Evolutionary conservation across 352 stramenopile species (phyloP).

Genomic region (Pythium oligandrum): DNA sequence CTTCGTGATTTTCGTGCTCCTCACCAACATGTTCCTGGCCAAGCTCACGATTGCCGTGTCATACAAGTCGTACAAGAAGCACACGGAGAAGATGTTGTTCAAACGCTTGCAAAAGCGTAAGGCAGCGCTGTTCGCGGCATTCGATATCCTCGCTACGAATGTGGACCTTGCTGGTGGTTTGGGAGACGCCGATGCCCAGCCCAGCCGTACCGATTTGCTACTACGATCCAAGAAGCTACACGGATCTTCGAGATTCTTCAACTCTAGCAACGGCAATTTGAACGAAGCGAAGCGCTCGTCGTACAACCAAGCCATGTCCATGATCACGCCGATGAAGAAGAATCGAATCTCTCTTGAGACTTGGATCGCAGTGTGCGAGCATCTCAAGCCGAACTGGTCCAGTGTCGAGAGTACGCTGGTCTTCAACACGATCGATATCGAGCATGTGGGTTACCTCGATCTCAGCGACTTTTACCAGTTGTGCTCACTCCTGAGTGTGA

Average conservation of each 20-base stretch:
- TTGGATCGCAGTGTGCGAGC: constrained; percentile 68
- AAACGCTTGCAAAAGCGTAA: constrained; percentile 85
- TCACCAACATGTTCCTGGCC: constrained; percentile 77
- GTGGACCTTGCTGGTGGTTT: constrained; percentile 29
- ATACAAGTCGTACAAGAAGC: constrained; percentile 83
- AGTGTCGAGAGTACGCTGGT: constrained; percentile 65
- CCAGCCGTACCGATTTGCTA: constrained; percentile 16
- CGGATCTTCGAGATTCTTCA: constrained; percentile 68
- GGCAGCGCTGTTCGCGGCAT: constrained; percentile 65
- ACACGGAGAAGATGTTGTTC: constrained; percentile 82
- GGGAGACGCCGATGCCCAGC: not conserved
- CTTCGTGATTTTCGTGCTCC: constrained; percentile 75
- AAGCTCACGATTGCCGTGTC: constrained; percentile 84
- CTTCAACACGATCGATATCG: constrained; percentile 75
- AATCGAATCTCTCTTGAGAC: constrained; percentile 60
- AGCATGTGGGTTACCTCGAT: constrained; percentile 56
- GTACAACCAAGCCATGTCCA: constrained; percentile 29
- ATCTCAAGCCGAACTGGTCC: constrained; percentile 73
- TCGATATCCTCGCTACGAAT: constrained; percentile 67
- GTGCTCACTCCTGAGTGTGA: constrained; percentile 68
- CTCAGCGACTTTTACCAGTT: constrained; percentile 75
- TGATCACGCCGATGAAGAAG: constrained; percentile 42
- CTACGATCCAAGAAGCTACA: constrained; percentile 33
- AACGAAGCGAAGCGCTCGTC: constrained; percentile 31
- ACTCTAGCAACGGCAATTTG: constrained; percentile 13